These are phyloP conservation scores for Isatis tinctoria DNA, from an alignment of 345 rosid species.

Conservation along the genomic window DNA sequence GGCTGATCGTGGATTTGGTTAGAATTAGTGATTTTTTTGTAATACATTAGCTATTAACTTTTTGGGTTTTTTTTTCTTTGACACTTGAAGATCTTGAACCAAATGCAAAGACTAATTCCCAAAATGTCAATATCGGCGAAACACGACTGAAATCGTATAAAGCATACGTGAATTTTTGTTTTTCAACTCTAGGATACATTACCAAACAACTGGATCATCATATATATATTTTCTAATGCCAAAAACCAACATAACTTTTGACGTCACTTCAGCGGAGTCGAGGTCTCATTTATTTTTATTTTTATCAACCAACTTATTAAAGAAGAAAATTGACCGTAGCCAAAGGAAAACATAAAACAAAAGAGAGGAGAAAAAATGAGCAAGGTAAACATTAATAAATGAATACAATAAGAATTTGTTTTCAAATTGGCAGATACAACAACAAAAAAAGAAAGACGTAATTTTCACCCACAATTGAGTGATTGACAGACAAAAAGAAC, in stretches of 20 bases:
- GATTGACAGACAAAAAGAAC: background rate
- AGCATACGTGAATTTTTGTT: background rate
- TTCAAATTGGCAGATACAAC: background rate
- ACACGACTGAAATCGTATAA: background rate
- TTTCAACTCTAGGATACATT: background rate
- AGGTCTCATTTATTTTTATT: background rate
- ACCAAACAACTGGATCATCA: background rate
- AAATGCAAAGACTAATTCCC: background rate
- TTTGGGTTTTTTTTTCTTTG: background rate
- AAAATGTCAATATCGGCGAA: background rate
- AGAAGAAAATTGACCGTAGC: background rate
- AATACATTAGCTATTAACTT: background rate
- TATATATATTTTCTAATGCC: no score
- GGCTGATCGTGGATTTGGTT: conserved; percentile 6
- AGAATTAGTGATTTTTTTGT: background rate
- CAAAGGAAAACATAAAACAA: no score
- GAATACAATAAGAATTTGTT: background rate
- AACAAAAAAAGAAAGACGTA: background rate
- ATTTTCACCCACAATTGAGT: background rate
- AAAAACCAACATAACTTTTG: background rate
- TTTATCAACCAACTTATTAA: background rate
- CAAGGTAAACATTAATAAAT: background rate
- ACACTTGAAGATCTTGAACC: background rate
- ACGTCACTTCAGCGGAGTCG: background rate
- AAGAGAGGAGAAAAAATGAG: background rate